Conservation (phyloP, 805 yeast species). For the Yarrowia sp. region DNA sequence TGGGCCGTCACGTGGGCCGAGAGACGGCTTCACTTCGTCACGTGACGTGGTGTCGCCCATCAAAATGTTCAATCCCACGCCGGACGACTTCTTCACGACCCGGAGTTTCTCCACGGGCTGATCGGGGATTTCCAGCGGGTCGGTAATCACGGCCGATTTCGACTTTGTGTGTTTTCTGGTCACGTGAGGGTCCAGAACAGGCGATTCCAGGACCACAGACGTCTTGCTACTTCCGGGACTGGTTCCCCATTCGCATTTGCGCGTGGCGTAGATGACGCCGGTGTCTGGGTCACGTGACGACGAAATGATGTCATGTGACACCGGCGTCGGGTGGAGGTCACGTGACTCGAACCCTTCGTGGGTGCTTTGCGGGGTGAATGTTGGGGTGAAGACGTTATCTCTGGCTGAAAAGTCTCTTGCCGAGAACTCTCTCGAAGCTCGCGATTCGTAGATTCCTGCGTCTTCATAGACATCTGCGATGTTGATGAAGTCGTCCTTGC, state of each 20-base stretch:
- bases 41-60: not conserved
- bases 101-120: conserved; percentile 8
- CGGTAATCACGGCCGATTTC: not conserved
- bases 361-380: not conserved
- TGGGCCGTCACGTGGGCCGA: not conserved
- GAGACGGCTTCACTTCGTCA: too few species aligned
- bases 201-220: not conserved
- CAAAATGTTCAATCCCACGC: not conserved
- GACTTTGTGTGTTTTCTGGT: not conserved
- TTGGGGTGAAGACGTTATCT: not conserved
- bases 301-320: conserved; percentile 24
- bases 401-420: conserved; percentile 5
- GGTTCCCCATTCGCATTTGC: conserved; percentile 26
- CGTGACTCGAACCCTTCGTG: not conserved
- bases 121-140: conserved; percentile 8
- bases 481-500: conserved; percentile 10
- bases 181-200: not conserved
- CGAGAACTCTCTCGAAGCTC: not conserved
- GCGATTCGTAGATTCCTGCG: not conserved
- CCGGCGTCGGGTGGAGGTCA: conserved; percentile 10
- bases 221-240: conserved; percentile 3
- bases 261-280: conserved; percentile 26
- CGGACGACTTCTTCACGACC: conserved; percentile 17
- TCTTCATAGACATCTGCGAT: conserved; percentile 28
- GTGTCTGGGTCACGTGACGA: conserved; percentile 26